phyloP scores from a whole-genome alignment of 139 green algal species.

The Chlorella sp. region DNA sequence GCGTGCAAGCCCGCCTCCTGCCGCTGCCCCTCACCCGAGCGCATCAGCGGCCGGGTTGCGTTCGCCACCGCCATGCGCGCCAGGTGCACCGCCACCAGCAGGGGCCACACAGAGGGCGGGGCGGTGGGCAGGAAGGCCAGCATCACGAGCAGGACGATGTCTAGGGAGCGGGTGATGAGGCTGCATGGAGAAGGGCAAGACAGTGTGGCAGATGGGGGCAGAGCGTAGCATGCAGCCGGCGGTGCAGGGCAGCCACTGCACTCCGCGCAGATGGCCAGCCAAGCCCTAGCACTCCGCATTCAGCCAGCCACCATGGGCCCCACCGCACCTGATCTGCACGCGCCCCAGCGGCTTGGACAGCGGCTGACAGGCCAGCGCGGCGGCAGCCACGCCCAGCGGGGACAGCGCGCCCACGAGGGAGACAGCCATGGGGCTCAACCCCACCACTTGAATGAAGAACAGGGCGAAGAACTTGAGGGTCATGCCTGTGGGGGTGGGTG shows the following conservation, averaged over 20 bases:
- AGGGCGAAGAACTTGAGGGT: constrained; percentile 59
- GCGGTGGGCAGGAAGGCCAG: constrained; percentile 49
- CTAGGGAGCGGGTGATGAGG: constrained; percentile 38
- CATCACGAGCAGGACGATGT: constrained; percentile 45
- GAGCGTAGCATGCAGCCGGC: no score
- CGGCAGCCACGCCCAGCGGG: constrained; percentile 31
- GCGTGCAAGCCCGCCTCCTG: neutral
- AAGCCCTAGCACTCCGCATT: no score
- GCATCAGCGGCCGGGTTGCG: constrained; percentile 47
- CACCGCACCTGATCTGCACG: constrained; percentile 27
- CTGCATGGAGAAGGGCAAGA: neutral
- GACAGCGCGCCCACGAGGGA: constrained; percentile 26
- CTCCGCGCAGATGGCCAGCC: neutral
- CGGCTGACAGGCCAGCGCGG: constrained; percentile 22
- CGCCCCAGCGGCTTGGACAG: constrained; percentile 22
- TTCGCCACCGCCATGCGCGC: constrained; percentile 48
- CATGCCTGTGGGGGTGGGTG: constrained; percentile 44
- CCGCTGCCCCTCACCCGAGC: constrained; percentile 4
- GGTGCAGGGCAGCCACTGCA: neutral
- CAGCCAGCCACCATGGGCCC: no score
- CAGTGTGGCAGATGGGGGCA: neutral
- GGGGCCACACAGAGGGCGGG: neutral
- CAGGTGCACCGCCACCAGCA: constrained; percentile 48
- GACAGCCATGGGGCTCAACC: constrained; percentile 6
- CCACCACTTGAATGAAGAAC: constrained; percentile 48